Evolutionary conservation across 2,329 filamentous ascomycete species (phyloP).

Genomic region (Incumbomyces delicatus): DNA sequence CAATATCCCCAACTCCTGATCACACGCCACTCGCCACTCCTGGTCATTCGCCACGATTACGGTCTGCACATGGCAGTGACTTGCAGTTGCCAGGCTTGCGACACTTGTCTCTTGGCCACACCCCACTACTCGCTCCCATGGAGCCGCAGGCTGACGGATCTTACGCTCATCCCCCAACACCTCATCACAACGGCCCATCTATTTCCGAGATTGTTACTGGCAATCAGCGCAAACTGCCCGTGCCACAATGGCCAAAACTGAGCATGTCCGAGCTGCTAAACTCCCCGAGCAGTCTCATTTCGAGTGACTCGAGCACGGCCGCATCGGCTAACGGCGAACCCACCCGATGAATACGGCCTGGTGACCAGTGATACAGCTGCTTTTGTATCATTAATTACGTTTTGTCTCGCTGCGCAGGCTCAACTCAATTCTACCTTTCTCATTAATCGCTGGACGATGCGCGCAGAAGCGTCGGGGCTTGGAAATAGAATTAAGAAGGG

Average conservation of each 20-base stretch:
- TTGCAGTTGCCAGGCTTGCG: slow-evolving; percentile 82
- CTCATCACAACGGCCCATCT: slow-evolving; percentile 58
- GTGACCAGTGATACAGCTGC: too few species aligned
- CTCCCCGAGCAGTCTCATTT: slow-evolving; percentile 55
- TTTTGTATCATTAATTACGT: too few species aligned
- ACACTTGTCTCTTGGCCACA: slow-evolving; percentile 56
- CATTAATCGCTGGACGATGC: slow-evolving; percentile 1
- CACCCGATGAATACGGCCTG: background rate
- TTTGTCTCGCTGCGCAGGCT: background rate
- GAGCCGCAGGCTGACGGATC: slow-evolving; percentile 55
- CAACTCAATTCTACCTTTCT: background rate
- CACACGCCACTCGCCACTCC: slow-evolving; percentile 98
- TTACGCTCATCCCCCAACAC: slow-evolving; percentile 43
- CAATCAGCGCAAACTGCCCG: slow-evolving; percentile 78
- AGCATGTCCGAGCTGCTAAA: slow-evolving; percentile 76
- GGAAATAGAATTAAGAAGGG: background rate
- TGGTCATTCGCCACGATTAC: slow-evolving; percentile 83
- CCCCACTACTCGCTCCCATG: slow-evolving; percentile 60
- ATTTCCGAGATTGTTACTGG: slow-evolving; percentile 93
- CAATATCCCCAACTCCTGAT: slow-evolving; percentile 86
- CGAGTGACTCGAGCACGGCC: slow-evolving; percentile 65
- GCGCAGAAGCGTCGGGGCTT: slow-evolving; percentile 1
- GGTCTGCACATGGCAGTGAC: slow-evolving; percentile 59
- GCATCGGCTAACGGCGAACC: slow-evolving; percentile 64
- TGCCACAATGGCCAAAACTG: slow-evolving; percentile 79